phyloP scores from a whole-genome alignment of 306 rosid species.

The Sindora glabra region DNA sequence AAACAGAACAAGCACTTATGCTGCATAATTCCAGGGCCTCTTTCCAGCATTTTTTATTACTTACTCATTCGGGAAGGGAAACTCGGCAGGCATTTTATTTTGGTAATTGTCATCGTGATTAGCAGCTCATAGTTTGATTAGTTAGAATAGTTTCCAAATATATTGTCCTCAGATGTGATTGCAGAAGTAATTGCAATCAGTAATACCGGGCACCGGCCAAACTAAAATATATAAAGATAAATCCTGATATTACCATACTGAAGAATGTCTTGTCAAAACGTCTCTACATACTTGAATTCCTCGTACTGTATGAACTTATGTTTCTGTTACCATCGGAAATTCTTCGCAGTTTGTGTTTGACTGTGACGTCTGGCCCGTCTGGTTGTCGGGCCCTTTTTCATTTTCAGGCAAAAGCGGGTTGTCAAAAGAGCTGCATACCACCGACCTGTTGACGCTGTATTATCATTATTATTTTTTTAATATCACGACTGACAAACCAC shows the following conservation, averaged over 20 bases:
- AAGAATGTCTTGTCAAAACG: too few species aligned
- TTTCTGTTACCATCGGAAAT: too few species aligned
- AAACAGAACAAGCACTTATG: not conserved
- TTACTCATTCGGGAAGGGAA: conserved; percentile 1
- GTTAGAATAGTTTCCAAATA: conserved; percentile 7
- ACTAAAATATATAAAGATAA: conserved; percentile 7
- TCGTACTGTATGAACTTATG: too few species aligned
- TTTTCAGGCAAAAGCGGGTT: too few species aligned
- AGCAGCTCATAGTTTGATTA: not conserved
- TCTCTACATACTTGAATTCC: too few species aligned
- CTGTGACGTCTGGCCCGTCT: too few species aligned
- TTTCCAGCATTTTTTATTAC: not conserved
- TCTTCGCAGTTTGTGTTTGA: too few species aligned
- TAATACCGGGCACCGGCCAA: not conserved
- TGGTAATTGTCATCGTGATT: not conserved
- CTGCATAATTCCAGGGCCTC: conserved; percentile 6
- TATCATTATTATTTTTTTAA: too few species aligned
- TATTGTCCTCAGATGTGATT: not conserved
- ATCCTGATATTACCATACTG: not conserved
- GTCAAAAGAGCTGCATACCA: too few species aligned
- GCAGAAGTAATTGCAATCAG: conserved; percentile 3
- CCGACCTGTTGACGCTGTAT: too few species aligned
- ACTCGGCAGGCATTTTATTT: conserved; percentile 10
- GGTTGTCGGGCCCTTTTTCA: too few species aligned
- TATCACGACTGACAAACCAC: too few species aligned